A percentile compares a stretch with the other conserved stretches of the same genome.
phyloP scores from a whole-genome alignment of 1,139 yeast genomes.

The Meyerozyma carpophila region DNA sequence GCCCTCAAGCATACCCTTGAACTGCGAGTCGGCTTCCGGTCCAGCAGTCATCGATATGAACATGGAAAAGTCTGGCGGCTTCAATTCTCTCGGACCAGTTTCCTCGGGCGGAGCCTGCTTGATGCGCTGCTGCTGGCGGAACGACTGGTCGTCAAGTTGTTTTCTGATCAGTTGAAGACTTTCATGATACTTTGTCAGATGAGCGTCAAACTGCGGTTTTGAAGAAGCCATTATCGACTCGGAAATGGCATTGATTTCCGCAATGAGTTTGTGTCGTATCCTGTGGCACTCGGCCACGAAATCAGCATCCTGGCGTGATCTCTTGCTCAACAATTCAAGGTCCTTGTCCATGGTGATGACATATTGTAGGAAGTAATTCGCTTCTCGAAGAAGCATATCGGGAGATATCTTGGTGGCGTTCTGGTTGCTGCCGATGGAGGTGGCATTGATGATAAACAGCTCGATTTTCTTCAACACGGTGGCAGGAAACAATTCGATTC shows the following conservation, averaged over 20 bases:
- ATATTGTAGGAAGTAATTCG: constrained; percentile 26
- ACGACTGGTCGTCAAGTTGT: constrained; percentile 26
- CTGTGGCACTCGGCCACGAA: constrained; percentile 12
- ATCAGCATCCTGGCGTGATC: constrained; percentile 8
- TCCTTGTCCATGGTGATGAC: constrained; percentile 19
- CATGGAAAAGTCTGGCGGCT: constrained; percentile 8
- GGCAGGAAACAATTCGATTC: constrained; percentile 31
- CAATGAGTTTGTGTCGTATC: constrained; percentile 26
- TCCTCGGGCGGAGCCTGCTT: constrained; percentile 4
- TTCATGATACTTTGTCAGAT: constrained; percentile 22
- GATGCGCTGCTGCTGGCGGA: constrained; percentile 16
- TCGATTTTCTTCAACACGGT: constrained; percentile 29
- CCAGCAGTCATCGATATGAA: constrained; percentile 5
- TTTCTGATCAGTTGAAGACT: constrained; percentile 23
- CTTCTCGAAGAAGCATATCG: constrained; percentile 29
- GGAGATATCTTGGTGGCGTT: constrained; percentile 11
- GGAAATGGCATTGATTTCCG: constrained; percentile 26
- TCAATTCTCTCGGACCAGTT: constrained; percentile 3
- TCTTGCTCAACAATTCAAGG: constrained; percentile 6
- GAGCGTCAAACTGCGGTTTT: constrained; percentile 19
- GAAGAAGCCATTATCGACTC: constrained; percentile 23
- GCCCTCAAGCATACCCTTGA: constrained; percentile 3
- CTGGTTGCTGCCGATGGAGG: constrained; percentile 14
- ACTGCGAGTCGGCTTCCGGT: constrained; percentile 4
- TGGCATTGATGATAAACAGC: constrained; percentile 36